Conservation (phyloP, 768 basidiomycete species). For the Rhizopogon sp. region DNA sequence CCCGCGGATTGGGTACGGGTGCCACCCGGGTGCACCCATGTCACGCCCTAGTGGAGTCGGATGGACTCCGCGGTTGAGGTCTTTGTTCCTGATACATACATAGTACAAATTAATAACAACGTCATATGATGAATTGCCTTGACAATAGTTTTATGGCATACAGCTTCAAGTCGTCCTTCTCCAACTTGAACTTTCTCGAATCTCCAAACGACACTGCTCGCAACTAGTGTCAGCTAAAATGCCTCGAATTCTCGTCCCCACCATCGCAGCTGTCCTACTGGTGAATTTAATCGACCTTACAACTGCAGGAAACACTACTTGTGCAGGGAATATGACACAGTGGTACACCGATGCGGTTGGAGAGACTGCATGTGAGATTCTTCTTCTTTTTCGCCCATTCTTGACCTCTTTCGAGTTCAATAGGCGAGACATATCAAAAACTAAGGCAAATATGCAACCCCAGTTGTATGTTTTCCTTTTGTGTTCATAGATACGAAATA, state of each 20-base stretch:
- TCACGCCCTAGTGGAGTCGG: too few species aligned
- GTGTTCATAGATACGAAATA: neutral
- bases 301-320: conserved; percentile 18
- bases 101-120: too few species aligned
- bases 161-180: neutral
- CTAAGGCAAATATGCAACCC: conserved; percentile 21
- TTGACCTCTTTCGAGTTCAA: neutral
- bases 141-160: too few species aligned
- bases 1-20: too few species aligned
- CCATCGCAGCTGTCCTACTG: neutral
- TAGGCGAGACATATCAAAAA: conserved; percentile 21
- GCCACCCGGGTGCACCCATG: too few species aligned
- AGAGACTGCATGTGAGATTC: conserved; percentile 21
- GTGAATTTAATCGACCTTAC: neutral
- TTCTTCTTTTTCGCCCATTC: neutral
- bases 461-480: conserved; percentile 11
- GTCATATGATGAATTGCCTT: too few species aligned
- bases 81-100: too few species aligned
- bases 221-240: neutral
- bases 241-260: neutral
- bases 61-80: too few species aligned
- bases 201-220: neutral
- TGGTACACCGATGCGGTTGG: conserved; percentile 23
- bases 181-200: neutral
- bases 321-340: conserved; percentile 14